A percentile compares a stretch with the other conserved stretches of the same genome.
Conservation (phyloP, 1,139 yeast genomes). For the Suhomyces ambrosiae region DNA sequence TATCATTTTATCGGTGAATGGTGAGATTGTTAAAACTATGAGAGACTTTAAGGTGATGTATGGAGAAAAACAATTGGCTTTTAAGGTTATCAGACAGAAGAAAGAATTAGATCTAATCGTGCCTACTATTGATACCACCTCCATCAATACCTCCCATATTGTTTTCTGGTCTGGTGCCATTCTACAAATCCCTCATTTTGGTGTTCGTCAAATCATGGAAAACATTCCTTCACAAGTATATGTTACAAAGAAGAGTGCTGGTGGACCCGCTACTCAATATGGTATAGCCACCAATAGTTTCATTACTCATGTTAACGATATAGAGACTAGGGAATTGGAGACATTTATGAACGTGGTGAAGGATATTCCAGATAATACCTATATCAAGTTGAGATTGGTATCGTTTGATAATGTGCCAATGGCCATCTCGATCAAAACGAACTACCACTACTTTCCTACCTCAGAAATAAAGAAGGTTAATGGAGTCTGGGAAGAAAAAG, state of each 20-base stretch:
- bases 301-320: slow-evolving; percentile 85
- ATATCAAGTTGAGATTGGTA: slow-evolving; percentile 77
- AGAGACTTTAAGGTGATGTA: slow-evolving; percentile 65
- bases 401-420: slow-evolving; percentile 84
- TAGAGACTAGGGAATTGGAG: slow-evolving; percentile 67
- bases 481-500: slow-evolving; percentile 56
- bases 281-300: slow-evolving; percentile 80
- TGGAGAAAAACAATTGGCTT: slow-evolving; percentile 46
- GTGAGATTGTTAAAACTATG: slow-evolving; percentile 60
- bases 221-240: slow-evolving; percentile 82
- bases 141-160: slow-evolving; percentile 64
- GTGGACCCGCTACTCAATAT: slow-evolving; percentile 86
- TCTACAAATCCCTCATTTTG: slow-evolving; percentile 55
- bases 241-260: slow-evolving; percentile 68
- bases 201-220: slow-evolving; percentile 66
- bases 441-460: slow-evolving; percentile 90
- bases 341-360: slow-evolving; percentile 65
- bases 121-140: slow-evolving; percentile 60
- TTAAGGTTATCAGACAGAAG: slow-evolving; percentile 64
- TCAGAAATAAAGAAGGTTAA: slow-evolving; percentile 54
- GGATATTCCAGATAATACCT: slow-evolving; percentile 73
- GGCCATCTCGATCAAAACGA: slow-evolving; percentile 83
- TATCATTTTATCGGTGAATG: slow-evolving; percentile 71
- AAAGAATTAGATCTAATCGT: slow-evolving; percentile 56
- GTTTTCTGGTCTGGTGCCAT: slow-evolving; percentile 84